Conservation (phyloP, 352 stramenopile genomes). For the Phytophthora sp. region DNA sequence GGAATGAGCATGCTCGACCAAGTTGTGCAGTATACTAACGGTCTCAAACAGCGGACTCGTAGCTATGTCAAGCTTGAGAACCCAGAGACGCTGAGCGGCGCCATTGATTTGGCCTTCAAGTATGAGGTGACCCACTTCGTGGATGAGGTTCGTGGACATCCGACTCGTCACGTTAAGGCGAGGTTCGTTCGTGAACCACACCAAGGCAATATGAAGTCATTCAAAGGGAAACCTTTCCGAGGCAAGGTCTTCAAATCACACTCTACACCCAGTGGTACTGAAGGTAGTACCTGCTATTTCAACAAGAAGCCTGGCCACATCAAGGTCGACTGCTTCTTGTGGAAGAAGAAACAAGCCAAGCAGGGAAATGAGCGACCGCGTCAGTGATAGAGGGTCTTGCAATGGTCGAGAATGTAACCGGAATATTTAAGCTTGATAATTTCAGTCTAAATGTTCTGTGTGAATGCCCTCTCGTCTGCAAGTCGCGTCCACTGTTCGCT, state of each 20-base stretch:
- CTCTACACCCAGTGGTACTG: no score
- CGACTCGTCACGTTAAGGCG: no score
- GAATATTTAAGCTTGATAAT: slow-evolving; percentile 8
- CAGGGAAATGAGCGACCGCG: no score
- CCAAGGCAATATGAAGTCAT: background rate
- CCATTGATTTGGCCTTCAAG: background rate
- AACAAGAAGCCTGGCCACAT: slow-evolving; percentile 14
- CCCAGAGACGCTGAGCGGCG: background rate
- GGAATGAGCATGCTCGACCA: background rate
- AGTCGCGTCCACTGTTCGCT: background rate
- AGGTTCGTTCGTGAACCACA: no score
- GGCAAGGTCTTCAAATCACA: no score
- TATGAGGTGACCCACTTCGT: slow-evolving; percentile 11
- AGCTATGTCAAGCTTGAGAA: slow-evolving; percentile 14
- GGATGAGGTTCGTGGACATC: background rate
- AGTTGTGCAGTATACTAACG: background rate
- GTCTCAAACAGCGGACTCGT: background rate
- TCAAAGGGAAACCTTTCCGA: no score
- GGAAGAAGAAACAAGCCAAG: slow-evolving; percentile 13
- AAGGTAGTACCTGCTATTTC: background rate
- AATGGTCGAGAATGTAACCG: slow-evolving; percentile 8
- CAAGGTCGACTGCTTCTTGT: background rate
- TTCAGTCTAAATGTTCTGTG: slow-evolving; percentile 11
- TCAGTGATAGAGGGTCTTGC: background rate
- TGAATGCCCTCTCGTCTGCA: slow-evolving; percentile 13